These are phyloP conservation scores for Babesia caballi DNA, from an alignment of 169 alveolate genomes.

Conservation along the genomic window DNA sequence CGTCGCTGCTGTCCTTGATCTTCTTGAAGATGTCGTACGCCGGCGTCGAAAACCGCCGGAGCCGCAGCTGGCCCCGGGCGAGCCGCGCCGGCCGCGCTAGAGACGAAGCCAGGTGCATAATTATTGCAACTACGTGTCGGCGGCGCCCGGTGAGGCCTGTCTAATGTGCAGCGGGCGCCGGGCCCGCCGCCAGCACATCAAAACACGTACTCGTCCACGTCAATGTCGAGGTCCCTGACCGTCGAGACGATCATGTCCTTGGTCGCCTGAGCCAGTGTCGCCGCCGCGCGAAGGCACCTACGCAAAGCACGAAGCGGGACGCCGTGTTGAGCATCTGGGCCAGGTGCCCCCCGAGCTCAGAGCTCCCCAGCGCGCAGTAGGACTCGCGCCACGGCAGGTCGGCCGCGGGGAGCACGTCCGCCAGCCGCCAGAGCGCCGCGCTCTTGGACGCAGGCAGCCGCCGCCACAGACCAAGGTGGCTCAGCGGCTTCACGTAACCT, in stretches of 20 bases:
- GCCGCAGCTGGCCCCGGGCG: background rate
- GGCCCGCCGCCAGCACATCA: background rate
- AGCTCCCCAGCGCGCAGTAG: no score
- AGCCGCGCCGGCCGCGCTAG: background rate
- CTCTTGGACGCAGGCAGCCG: conserved; percentile 16
- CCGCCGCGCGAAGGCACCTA: background rate
- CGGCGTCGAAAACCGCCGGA: conserved; percentile 20
- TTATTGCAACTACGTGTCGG: background rate
- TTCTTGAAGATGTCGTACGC: conserved; percentile 59
- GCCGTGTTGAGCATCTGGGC: conserved; percentile 7
- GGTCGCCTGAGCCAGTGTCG: conserved; percentile 5
- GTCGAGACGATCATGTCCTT: conserved; percentile 23
- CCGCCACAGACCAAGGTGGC: background rate
- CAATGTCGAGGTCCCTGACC: conserved; percentile 16
- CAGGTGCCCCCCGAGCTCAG: background rate
- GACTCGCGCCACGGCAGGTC: conserved; percentile 27
- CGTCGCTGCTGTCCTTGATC: conserved; percentile 40
- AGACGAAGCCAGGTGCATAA: background rate
- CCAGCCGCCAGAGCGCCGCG: conserved; percentile 18
- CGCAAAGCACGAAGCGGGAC: conserved; percentile 34
- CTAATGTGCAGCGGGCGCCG: background rate
- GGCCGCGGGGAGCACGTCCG: background rate
- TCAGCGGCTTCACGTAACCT: conserved; percentile 44
- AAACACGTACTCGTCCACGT: conserved; percentile 7
- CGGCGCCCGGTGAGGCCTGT: background rate